Evolutionary conservation across 169 alveolate genomes (phyloP), one percentile per base, ranked within the genome.

Genomic region (Neospora caninum): DNA sequence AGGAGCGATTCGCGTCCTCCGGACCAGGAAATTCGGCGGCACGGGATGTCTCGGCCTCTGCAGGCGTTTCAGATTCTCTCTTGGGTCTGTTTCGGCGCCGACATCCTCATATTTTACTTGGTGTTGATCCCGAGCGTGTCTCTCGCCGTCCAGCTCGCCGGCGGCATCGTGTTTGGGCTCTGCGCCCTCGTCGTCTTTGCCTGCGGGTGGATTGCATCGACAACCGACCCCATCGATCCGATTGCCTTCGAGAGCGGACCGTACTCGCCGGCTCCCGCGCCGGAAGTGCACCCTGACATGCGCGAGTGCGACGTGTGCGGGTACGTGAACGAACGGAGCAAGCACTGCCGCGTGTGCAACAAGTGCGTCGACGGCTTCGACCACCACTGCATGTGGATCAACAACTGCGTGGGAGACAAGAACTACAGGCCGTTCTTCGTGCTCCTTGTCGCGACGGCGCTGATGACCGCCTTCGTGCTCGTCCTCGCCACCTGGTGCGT

Each of bases 321-420:
- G 34, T 88, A 49, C 70, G 96, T 91, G 0, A 9, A 64, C 38
- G 87, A 80, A 43, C 10, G 87, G 31, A 82, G 94, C 88, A 96
- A 96, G 67, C 98, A 97, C 86, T 97, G 98, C 93, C 92, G 97
- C 13, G 96, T 95, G 18, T 97, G 98, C 95, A 97, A 97, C 91
- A 95, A 95, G 88, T 98, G 99, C 86, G 96, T 98, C 80, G 96
- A 94, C 69, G 97, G 97, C 84, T 96, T 96, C 78, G 99, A 98
- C 83, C 99, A 98, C 73, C 99, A 98, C 94, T 98, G 99, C 95
- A 96, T 96, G 73, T 98, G 98, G 98, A 96, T 98, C 58, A 98
- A 98, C 91, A 96, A 97, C 93, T 97, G 98, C 94, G 98, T 97
- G 22, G 99, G 99, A n/a, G 73, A 93, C 43, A 45, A 88, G 36